Evolutionary conservation across 73 alveolate species (phyloP), one percentile per base, ranked within the genome.

Genomic region (Paramecium caudatum): DNA sequence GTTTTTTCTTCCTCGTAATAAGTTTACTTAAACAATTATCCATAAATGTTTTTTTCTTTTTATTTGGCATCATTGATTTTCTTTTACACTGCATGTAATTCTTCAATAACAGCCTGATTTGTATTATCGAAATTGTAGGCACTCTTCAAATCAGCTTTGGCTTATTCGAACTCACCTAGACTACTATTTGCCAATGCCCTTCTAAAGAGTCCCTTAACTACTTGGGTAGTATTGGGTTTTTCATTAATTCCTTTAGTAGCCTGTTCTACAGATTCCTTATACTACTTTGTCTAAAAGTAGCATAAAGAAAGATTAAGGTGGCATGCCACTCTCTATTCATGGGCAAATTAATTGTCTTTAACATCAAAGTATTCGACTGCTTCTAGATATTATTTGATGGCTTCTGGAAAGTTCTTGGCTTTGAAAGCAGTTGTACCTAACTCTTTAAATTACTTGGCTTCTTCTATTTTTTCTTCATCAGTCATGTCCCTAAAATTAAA

Each of bases 351-450:
- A 65, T 95, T 96, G n/a, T n/a, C n/a, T 19, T 78, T 81, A 69
- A 92, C 94, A 15, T 91, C 96, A 46, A 83, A 85, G 36, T 94
- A 81, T n/a, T 32, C 43, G 5, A 82, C 78, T 10, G 90, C 95
- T 48, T 81, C 93, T 25, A 94, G 95, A 16, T 94, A 47, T 46
- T 94, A 94, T 27, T 94, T 91, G 19, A 95, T 81, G 5, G 96
- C 98, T 45, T 95, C 96, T 86, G 94, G 65, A 41, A 85, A 94
- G 15, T 82, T 85, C 46, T 49, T 55, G 9, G 47, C 69, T 65
- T 96, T 98, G 65, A 93, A 97, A 70, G 93, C 94, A 25, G 88
- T 91, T 39, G 94, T 95, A 12, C 99, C 99, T 78, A 94, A 97
- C 15, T 94, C 98, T 93, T 98, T 98, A 39, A 87, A 61, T 70